Evolutionary conservation across 768 basidiomycete genomes (phyloP), one percentile per base, ranked within the genome.

Genomic region (Psilocybe cyanescens): DNA sequence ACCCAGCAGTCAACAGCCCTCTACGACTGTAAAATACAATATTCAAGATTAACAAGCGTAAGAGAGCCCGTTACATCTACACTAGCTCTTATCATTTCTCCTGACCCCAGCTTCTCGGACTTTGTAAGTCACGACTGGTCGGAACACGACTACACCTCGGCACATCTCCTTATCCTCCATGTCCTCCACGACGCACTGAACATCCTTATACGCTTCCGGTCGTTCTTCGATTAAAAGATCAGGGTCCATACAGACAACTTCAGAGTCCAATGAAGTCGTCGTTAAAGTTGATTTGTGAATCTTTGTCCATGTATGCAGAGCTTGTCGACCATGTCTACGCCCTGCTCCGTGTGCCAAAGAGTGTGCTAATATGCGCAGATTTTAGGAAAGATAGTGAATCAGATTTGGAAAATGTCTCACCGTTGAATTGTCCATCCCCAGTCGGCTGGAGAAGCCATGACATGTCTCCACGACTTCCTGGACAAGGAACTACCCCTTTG

Each of bases 341-440:
- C 77, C 78, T 17, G 77, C 78, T 14, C 78, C 76, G 63, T 79
- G 78, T 1, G 79, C 76, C 35, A 79, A 68, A 8, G 78, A 78
- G 45, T 71, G 67, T 4, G 67, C 75, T 78, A 60, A 24, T 57
- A 29, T 55, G 17, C 17, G 14, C 19, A 37, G 31, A 19, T 19
- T 24, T 16, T 50, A 8, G 30, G 29, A 50, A 14, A 24, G n/a
- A 19, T 14, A 31, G 31, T 8, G 5, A 4, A 53, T 17, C 12
- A 48, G 29, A 30, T 14, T 33, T 17, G 51, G 5, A 7, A 29
- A 16, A 5, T 16, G 33, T 45, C 24, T 48, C 67, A 76, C 76
- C 72, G 57, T 79, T 78, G 39, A 65, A 35, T 61, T 76, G 69
- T 8, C 75, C 76, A 59, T 76, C 72, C 29, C 77, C 75, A 12